Conservation (phyloP, 176 grass and related monocot genomes). For the Miscanthus lutarioriparius region DNA sequence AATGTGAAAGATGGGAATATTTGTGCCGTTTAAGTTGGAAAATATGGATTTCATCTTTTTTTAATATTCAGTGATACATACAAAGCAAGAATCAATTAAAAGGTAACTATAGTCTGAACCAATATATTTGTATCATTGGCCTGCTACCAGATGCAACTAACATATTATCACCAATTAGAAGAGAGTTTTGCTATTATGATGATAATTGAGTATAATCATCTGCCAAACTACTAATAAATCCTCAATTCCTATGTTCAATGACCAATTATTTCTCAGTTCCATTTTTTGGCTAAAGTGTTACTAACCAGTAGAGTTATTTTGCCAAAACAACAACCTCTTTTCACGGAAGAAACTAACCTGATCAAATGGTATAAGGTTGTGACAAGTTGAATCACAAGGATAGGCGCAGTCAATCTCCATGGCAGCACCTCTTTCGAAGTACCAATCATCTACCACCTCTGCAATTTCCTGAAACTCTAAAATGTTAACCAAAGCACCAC, state of each 20-base stretch:
- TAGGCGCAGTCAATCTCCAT: constrained; percentile 67
- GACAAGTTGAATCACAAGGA: constrained; percentile 72
- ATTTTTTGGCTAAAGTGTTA: not conserved
- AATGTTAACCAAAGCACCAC: constrained; percentile 19
- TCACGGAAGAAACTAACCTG: not conserved
- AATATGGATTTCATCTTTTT: not conserved
- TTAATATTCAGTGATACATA: not conserved
- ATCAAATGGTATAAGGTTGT: not conserved
- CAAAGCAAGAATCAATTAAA: not conserved
- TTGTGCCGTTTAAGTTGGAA: not conserved
- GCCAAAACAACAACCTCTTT: not conserved
- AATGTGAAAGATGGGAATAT: not conserved
- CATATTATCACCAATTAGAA: not conserved
- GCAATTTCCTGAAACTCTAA: constrained; percentile 63
- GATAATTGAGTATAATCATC: not conserved
- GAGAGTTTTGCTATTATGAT: constrained; percentile 15
- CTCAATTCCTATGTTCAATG: not conserved
- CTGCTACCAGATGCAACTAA: not conserved
- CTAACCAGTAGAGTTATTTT: not conserved
- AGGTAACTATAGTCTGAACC: not conserved
- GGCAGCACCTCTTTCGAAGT: constrained; percentile 51
- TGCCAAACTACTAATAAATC: not conserved
- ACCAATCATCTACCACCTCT: constrained; percentile 77
- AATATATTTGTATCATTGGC: not conserved
- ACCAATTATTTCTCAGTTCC: constrained; percentile 8